Percentiles rank a stretch among this genome's conserved stretches.
Conservation (phyloP, 805 yeast species). For the Kazachstania martiniae region DNA sequence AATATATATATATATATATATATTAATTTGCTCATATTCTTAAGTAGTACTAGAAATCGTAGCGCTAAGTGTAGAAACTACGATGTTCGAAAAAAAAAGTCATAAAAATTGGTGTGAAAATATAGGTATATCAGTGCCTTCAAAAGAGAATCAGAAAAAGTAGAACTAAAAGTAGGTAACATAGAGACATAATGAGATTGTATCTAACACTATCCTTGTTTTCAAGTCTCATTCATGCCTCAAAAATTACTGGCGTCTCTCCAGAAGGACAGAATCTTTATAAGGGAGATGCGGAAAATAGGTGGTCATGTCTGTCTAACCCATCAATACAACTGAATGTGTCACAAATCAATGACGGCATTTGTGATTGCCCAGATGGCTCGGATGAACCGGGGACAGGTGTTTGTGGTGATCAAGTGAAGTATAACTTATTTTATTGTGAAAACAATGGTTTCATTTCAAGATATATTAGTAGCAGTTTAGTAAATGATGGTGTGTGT, state of each 20-base stretch:
- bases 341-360: constrained; percentile 71
- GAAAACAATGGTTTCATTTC: constrained; percentile 62
- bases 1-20: too few species aligned
- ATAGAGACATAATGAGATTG: too few species aligned
- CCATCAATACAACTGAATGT: constrained; percentile 53
- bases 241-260: constrained; percentile 4
- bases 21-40: too few species aligned
- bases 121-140: too few species aligned
- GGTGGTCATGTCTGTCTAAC: constrained; percentile 62
- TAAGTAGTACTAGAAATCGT: too few species aligned
- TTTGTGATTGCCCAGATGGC: constrained; percentile 96
- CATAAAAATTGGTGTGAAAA: too few species aligned
- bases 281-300: constrained; percentile 36
- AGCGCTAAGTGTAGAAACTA: too few species aligned
- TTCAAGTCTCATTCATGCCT: too few species aligned
- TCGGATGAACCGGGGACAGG: constrained; percentile 94
- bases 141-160: too few species aligned
- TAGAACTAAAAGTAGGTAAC: too few species aligned
- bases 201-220: too few species aligned
- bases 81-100: too few species aligned
- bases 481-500: constrained; percentile 84
- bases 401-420: constrained; percentile 43
- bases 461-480: constrained; percentile 48
- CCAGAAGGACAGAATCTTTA: constrained; percentile 12
- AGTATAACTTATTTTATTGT: constrained; percentile 52